These are phyloP conservation scores for Penicillium sp. DNA, from an alignment of 2,329 filamentous ascomycete species.

Conservation along the genomic window DNA sequence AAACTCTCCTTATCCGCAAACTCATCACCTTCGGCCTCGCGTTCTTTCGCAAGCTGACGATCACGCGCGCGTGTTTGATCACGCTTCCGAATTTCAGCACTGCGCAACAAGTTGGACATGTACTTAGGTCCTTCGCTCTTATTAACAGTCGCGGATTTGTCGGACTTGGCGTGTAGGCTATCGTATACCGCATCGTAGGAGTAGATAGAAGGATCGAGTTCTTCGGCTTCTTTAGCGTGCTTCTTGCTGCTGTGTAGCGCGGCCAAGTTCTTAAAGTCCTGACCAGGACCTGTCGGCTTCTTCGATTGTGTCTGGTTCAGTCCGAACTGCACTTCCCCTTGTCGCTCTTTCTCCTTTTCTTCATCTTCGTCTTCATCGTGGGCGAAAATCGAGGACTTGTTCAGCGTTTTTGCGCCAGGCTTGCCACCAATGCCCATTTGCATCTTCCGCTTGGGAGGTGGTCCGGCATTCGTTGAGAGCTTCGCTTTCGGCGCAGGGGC, in stretches of 20 bases:
- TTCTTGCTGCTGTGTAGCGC: constrained; percentile 53
- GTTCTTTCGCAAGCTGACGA: constrained; percentile 64
- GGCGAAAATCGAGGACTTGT: constrained; percentile 46
- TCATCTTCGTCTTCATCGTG: constrained; percentile 45
- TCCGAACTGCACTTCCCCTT: constrained; percentile 31
- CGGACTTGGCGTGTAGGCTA: constrained; percentile 51
- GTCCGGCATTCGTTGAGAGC: constrained; percentile 24
- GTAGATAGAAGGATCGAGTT: constrained; percentile 56
- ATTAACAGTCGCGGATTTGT: constrained; percentile 30
- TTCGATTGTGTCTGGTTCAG: constrained; percentile 33
- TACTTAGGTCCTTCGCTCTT: constrained; percentile 59
- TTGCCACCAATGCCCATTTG: constrained; percentile 35
- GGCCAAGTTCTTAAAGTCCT: constrained; percentile 54
- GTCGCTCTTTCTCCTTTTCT: constrained; percentile 24
- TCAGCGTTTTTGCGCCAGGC: constrained; percentile 40
- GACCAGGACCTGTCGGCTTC: constrained; percentile 22
- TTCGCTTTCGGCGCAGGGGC: constrained; percentile 29
- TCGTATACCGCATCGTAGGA: constrained; percentile 59
- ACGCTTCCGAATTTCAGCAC: constrained; percentile 67
- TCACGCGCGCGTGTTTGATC: constrained; percentile 67
- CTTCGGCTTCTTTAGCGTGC: constrained; percentile 51
- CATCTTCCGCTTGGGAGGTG: constrained; percentile 45
- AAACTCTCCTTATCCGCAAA: constrained; percentile 72
- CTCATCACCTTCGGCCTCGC: constrained; percentile 70
- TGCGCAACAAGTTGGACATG: constrained; percentile 64